Base-by-base conservation (phyloP, 306 rosid genomes). In the Mimosa bimucronata region DNA sequence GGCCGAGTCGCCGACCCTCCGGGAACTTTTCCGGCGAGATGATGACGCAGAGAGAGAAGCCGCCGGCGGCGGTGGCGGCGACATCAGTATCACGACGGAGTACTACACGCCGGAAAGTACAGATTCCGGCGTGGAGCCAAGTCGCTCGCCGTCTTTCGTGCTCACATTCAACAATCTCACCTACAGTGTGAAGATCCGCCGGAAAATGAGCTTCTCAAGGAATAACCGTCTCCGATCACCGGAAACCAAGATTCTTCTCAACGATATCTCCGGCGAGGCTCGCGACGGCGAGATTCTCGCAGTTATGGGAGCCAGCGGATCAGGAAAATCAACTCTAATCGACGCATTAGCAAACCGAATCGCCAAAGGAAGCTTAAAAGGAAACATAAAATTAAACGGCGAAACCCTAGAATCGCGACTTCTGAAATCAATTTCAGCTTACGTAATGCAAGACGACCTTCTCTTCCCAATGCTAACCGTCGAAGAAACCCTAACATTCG, bases 391-490 rank as follows among this genome's bases (percentile, higher is more conserved):
- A 19, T 80, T 95, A n/a, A 95, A 95, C 83, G 97, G 97, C 46
- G 98, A 95, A 86, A 81, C 79, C 0, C 25, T 95, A 30, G 98
- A 87, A 37, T 95, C 99, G 18, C 81, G 97, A 14, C 83, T 95
- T 0, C 66, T 91, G 80, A 95, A 93, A 74, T 94, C 89, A 82
- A 95, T 95, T 19, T 93, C 99, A 0, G 98, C 98, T 11, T 95
- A 95, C 74, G 99, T 95, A 8, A 95, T 95, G 99, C 99, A 95
- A 60, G 99, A 95, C 69, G 99, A 95, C 53, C 88, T 95, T 3
- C 77, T 95, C 29, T 95, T 90, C 42, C 99, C 99, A 7, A 95
- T 95, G 99, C 91, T 95, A 16, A 95, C 99, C 0, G 99, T 95
- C 10, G 98, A 95, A 76, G 99, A 95, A 79, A 93, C 99, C 0